phyloP scores from a whole-genome alignment of 1,284 basidiomycete genomes.

The Pyrrhoderma lamaoense region DNA sequence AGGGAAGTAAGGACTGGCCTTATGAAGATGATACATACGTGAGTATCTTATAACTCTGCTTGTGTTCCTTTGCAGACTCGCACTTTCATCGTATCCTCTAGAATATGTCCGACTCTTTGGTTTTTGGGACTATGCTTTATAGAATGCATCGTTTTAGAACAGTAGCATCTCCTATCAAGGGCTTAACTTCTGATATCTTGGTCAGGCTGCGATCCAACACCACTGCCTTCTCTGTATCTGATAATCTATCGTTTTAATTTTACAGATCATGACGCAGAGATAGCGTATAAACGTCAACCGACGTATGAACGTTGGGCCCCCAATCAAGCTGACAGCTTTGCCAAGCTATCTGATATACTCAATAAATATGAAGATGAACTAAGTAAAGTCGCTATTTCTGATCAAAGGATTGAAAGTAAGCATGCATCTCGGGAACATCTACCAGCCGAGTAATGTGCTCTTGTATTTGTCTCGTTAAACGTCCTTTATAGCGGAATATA shows the following conservation, averaged over 20 bases:
- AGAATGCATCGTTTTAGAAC: constrained; percentile 74
- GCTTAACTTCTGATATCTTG: constrained; percentile 75
- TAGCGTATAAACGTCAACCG: constrained; percentile 45
- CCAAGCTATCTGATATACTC: constrained; percentile 8
- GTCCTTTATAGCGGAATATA: too few relatives aligned
- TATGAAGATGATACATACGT: constrained; percentile 64
- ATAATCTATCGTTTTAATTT: too few relatives aligned
- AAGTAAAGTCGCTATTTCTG: not conserved
- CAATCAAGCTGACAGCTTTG: constrained; percentile 29
- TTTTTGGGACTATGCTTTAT: constrained; percentile 44
- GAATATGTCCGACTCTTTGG: constrained; percentile 50
- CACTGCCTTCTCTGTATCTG: constrained; percentile 11
- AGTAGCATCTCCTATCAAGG: constrained; percentile 70
- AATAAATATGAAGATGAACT: constrained; percentile 1
- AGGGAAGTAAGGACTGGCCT: constrained; percentile 68
- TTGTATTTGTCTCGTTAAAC: not conserved
- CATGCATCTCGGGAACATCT: constrained; percentile 13
- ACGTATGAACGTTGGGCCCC: constrained; percentile 45
- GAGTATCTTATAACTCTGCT: constrained; percentile 15
- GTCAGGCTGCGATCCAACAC: constrained; percentile 38
- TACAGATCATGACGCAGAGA: constrained; percentile 50
- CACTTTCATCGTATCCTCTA: constrained; percentile 21
- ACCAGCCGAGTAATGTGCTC: not conserved
- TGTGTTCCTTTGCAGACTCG: not conserved
- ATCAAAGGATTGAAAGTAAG: constrained; percentile 8